Evolutionary conservation across 2,329 filamentous ascomycete genomes (phyloP).

Genomic region (Colletotrichum brevisporum): DNA sequence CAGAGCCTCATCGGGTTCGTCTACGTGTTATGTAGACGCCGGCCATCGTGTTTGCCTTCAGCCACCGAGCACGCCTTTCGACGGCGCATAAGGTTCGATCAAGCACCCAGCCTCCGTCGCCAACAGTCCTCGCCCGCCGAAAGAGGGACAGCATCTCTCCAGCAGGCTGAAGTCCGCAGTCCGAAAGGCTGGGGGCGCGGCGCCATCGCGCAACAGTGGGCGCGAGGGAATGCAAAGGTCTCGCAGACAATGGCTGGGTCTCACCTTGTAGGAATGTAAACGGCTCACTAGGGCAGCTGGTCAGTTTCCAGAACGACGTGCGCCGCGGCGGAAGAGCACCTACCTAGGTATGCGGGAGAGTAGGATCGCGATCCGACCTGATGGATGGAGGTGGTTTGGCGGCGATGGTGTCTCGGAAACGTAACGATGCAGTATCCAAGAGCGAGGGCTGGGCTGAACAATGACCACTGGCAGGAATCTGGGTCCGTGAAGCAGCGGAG

Average conservation of each 20-base stretch:
- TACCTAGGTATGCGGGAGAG: constrained; percentile 2
- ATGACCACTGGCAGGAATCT: not conserved
- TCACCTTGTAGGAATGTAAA: constrained; percentile 40
- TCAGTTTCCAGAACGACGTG: not conserved
- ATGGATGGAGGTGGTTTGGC: not conserved
- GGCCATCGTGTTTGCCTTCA: not conserved
- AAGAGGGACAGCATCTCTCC: constrained; percentile 3
- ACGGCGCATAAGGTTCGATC: constrained; percentile 2
- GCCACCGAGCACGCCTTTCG: not conserved
- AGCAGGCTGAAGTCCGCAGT: not conserved
- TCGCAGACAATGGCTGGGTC: constrained; percentile 38
- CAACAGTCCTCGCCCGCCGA: constrained; percentile 6
- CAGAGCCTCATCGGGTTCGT: constrained; percentile 21
- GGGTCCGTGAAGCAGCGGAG: not conserved
- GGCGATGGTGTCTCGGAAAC: constrained; percentile 19
- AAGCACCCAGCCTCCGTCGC: constrained; percentile 19
- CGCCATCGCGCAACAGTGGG: constrained; percentile 40
- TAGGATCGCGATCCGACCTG: constrained; percentile 15
- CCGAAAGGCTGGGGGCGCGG: constrained; percentile 7
- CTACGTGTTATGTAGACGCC: not conserved
- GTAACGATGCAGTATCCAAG: constrained; percentile 4
- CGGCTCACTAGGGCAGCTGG: constrained; percentile 26
- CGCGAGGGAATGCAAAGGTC: constrained; percentile 31
- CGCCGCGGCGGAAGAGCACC: not conserved
- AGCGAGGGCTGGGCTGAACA: constrained; percentile 1